phyloP scores from a whole-genome alignment of 306 rosid species.

The Quercus berberidifolia region DNA sequence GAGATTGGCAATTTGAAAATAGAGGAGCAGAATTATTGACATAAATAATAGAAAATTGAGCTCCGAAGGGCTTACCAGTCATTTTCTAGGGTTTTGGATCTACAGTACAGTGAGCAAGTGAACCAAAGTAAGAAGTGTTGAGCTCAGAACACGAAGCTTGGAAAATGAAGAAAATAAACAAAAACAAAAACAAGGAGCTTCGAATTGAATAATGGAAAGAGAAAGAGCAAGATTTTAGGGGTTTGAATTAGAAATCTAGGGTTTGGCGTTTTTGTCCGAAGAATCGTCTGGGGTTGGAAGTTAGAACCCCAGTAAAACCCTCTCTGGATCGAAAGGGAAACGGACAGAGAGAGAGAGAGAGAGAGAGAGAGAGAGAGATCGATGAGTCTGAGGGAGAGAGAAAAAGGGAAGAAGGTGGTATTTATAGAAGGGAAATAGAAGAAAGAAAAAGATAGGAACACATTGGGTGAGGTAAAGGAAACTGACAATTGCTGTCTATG shows the following conservation, averaged over 20 bases:
- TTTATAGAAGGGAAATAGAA: not conserved
- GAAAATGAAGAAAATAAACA: too few species aligned
- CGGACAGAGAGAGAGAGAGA: not conserved
- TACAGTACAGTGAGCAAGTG: not conserved
- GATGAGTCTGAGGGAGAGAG: not conserved
- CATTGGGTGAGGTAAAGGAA: not conserved
- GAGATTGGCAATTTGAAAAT: not conserved
- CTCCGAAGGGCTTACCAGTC: conserved; percentile 10
- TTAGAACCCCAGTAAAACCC: conserved; percentile 29
- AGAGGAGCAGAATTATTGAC: not conserved
- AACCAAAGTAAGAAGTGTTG: not conserved
- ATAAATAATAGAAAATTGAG: not conserved
- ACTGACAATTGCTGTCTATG: not conserved
- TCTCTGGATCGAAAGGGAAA: conserved; percentile 6
- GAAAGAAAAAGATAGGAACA: not conserved
- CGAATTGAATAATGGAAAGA: not conserved
- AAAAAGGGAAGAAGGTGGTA: not conserved
- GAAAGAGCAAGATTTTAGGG: not conserved
- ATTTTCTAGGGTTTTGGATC: conserved; percentile 11
- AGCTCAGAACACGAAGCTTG: not conserved
- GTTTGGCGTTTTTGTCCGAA: not conserved
- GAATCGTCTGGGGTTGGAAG: not conserved
- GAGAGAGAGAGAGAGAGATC: not conserved
- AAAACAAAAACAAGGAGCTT: not conserved
- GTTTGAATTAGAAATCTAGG: not conserved